phyloP scores from a whole-genome alignment of 2,329 filamentous ascomycete species.

The Clathrospora elynae region DNA sequence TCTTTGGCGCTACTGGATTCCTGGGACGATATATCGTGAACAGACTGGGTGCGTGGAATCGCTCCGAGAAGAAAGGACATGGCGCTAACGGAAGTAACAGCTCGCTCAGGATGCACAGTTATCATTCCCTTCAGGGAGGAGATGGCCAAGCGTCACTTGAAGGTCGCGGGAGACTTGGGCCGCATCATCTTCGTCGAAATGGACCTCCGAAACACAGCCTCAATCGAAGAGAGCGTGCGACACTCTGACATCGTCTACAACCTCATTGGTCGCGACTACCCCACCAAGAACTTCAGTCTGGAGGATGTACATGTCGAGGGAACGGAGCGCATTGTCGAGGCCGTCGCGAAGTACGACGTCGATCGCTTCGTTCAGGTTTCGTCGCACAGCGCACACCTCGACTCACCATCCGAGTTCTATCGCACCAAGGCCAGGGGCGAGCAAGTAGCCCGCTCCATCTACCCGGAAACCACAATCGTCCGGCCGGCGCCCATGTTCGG shows the following conservation, averaged over 20 bases:
- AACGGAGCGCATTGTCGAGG: constrained; percentile 87
- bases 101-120: constrained; percentile 91
- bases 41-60: constrained; percentile 69
- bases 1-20: constrained; percentile 96
- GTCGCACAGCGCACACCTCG: constrained; percentile 82
- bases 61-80: not conserved
- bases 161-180: constrained; percentile 92
- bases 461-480: constrained; percentile 96
- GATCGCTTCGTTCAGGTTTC: constrained; percentile 97
- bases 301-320: constrained; percentile 94
- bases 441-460: constrained; percentile 81
- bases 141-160: constrained; percentile 96
- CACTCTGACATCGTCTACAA: constrained; percentile 99
- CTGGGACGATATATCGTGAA: constrained; percentile 98
- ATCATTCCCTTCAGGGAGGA: constrained; percentile 94
- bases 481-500: constrained; percentile 92
- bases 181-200: constrained; percentile 91
- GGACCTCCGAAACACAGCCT: constrained; percentile 90
- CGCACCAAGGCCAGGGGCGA: constrained; percentile 88
- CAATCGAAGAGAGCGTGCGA: constrained; percentile 93
- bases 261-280: constrained; percentile 89
- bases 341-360: constrained; percentile 95
- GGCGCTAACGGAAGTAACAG: constrained; percentile 55
- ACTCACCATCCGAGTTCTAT: constrained; percentile 87
- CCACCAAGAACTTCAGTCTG: constrained; percentile 96